Evolutionary conservation across 2,329 filamentous ascomycete species (phyloP), one percentile per base, ranked within the genome.

Genomic region (Xylariaceae sp.): DNA sequence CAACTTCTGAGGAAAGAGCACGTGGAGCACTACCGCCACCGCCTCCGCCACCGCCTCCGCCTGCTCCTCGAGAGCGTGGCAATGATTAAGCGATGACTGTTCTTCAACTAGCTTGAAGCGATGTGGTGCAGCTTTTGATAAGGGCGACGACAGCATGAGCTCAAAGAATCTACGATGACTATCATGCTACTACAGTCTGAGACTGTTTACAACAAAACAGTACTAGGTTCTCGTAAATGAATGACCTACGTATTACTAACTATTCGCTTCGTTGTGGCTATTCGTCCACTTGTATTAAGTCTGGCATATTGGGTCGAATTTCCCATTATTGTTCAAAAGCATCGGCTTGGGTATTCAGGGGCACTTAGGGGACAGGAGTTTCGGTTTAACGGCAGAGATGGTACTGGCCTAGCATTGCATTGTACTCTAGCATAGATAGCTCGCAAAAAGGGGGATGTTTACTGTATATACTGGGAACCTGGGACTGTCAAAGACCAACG

Each of bases 1-100:
- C 63, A 49, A 66, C 62, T 51, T 68, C 67, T 37, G 74, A 76
- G 41, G 74, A 75, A 61, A 71, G 71, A 63, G 63, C 66, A 61
- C 73, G 69, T 55, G 70, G 70, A 65, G 59, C 23, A 33, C 56
- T 52, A 6, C 57, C 48, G 12, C 50, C 58, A 11, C 58, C 58
- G 34, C 58, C 55, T 23, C 49, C 53, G 24, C 53, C 53, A 9
- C 53, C 46, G 12, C 50, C 52, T 21, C 21, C 48, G 28, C 45
- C 58, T 2, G 41, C 39, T 11, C 29, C 55, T 34, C 51, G 56
- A 6, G 55, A 59, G 37, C 56, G 56, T 19, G 44, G 24, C 23
- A 51, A 36, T 16, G 51, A 56, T 17, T 60, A 44, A 43, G 12
- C 16, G 12, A 4, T 2, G 16, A 8, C 16, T 21, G 9, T 19